These are phyloP conservation scores for Salix viminalis DNA, from an alignment of 345 rosid species.

Conservation along the genomic window DNA sequence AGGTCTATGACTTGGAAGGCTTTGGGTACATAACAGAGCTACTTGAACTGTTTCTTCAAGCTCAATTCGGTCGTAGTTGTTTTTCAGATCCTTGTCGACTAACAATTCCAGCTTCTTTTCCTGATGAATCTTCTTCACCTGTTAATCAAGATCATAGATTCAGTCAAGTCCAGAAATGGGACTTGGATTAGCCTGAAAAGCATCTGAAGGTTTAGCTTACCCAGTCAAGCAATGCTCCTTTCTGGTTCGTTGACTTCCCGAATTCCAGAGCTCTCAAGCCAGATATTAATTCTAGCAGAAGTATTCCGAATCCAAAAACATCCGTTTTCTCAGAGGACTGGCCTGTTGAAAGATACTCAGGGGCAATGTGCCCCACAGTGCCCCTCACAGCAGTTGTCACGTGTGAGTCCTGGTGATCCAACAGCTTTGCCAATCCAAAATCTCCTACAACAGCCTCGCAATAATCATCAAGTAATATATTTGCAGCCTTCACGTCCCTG, in stretches of 20 bases:
- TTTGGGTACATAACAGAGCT: slow-evolving; percentile 78
- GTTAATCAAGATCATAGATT: slow-evolving; percentile 16
- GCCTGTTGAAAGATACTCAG: slow-evolving; percentile 88
- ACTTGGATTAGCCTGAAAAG: neutral
- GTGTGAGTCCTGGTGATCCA: slow-evolving; percentile 84
- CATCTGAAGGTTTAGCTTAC: slow-evolving; percentile 36
- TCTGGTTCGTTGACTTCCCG: slow-evolving; percentile 72
- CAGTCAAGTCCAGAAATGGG: neutral
- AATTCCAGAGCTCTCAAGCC: slow-evolving; percentile 85
- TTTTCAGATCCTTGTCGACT: slow-evolving; percentile 81
- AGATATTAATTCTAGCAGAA: slow-evolving; percentile 72
- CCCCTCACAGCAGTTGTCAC: slow-evolving; percentile 96
- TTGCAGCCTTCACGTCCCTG: slow-evolving; percentile 95
- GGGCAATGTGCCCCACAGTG: slow-evolving; percentile 93
- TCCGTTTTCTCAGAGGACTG: slow-evolving; percentile 98
- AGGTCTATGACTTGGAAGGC: slow-evolving; percentile 76
- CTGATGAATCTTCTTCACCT: slow-evolving; percentile 82
- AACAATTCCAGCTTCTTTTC: slow-evolving; percentile 83
- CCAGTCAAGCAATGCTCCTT: slow-evolving; percentile 91
- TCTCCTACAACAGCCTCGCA: slow-evolving; percentile 91
- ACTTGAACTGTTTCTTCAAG: slow-evolving; percentile 85
- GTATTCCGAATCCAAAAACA: slow-evolving; percentile 90
- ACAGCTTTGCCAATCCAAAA: slow-evolving; percentile 85
- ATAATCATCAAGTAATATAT: slow-evolving; percentile 79
- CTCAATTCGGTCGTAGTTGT: slow-evolving; percentile 62